Percentiles rank a stretch among this genome's conserved stretches.
Evolutionary conservation across 306 rosid genomes (phyloP).

Genomic region (Gleditsia sinensis): DNA sequence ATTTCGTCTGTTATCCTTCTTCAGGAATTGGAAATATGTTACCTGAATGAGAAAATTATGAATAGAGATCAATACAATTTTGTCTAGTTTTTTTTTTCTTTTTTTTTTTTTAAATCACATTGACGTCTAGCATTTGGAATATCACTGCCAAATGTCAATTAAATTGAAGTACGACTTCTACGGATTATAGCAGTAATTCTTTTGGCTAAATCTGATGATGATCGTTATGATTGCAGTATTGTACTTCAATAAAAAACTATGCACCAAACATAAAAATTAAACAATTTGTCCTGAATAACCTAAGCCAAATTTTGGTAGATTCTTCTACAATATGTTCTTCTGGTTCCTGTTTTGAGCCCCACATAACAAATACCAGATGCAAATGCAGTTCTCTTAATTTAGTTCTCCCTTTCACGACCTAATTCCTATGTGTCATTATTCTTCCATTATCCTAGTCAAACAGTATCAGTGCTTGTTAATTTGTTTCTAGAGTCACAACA

Average conservation of each 20-base stretch:
- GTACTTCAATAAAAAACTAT: neutral
- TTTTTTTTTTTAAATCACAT: neutral
- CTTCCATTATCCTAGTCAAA: neutral
- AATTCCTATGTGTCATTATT: neutral
- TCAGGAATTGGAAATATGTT: conserved; percentile 5
- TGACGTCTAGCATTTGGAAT: neutral
- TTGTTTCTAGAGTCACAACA: neutral
- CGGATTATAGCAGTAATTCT: neutral
- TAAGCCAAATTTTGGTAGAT: neutral
- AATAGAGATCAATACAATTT: too few species aligned
- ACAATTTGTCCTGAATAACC: neutral
- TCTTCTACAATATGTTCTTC: neutral
- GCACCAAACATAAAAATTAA: neutral
- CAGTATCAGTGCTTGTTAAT: neutral
- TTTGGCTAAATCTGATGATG: neutral
- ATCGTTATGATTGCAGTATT: neutral
- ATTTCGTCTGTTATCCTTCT: too few species aligned
- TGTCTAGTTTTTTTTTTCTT: neutral
- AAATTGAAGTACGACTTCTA: neutral
- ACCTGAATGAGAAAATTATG: conserved; percentile 2
- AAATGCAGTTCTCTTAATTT: neutral
- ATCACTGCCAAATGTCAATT: neutral
- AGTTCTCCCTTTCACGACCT: neutral
- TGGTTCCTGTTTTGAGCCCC: neutral
- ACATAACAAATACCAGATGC: neutral